Evolutionary conservation across 148 eudicot genomes (phyloP).

Genomic region (Camellia sinensis): DNA sequence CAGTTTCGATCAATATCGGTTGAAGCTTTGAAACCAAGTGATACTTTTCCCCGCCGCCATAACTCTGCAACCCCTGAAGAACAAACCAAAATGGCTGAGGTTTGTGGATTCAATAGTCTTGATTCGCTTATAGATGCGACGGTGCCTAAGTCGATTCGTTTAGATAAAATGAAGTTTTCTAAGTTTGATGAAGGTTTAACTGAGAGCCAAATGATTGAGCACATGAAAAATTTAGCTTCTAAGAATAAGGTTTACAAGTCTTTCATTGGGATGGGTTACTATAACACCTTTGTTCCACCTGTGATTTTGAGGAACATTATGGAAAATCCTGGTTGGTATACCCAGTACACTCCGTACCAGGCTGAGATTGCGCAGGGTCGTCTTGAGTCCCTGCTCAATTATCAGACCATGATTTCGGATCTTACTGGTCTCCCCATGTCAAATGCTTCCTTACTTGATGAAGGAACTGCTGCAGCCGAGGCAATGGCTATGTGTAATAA

Average conservation of each 20-base stretch:
- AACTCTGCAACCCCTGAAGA: constrained; percentile 85
- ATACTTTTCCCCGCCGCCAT: constrained; percentile 82
- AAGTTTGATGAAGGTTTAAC: constrained; percentile 83
- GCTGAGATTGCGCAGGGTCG: constrained; percentile 96
- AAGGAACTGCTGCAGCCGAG: constrained; percentile 96
- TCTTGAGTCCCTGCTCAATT: constrained; percentile 78
- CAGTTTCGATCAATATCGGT: constrained; percentile 66
- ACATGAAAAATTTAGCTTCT: constrained; percentile 76
- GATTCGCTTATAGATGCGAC: constrained; percentile 80
- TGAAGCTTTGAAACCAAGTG: constrained; percentile 74
- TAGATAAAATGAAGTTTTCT: constrained; percentile 49
- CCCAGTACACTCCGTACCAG: constrained; percentile 95
- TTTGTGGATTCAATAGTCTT: constrained; percentile 56
- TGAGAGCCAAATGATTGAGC: constrained; percentile 80
- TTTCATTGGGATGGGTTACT: constrained; percentile 95
- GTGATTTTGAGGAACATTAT: constrained; percentile 90
- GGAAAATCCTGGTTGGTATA: constrained; percentile 97
- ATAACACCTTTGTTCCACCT: constrained; percentile 75
- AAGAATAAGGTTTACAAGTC: constrained; percentile 79
- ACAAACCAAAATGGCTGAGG: constrained; percentile 65
- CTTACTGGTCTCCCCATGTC: constrained; percentile 92
- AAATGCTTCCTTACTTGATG: constrained; percentile 87
- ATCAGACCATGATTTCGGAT: constrained; percentile 81
- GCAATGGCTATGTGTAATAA: constrained; percentile 99
- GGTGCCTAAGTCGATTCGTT: constrained; percentile 77